These are phyloP conservation scores for Haberlea rhodopensis DNA, from an alignment of 257 asterid species.

Conservation along the genomic window DNA sequence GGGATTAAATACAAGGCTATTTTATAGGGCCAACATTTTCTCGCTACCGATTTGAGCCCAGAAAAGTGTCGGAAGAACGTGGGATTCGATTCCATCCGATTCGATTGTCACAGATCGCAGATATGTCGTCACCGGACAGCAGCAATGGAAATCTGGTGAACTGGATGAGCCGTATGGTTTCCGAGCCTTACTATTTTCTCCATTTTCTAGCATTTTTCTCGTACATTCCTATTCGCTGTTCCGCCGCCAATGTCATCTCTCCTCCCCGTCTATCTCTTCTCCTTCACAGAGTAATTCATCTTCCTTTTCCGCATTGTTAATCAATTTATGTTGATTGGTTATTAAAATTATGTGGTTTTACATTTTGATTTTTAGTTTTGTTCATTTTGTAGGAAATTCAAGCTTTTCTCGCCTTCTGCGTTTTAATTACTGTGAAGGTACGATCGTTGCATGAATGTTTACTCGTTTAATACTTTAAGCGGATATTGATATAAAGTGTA, in stretches of 20 bases:
- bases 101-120: slow-evolving; percentile 33
- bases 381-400: slow-evolving; percentile 68
- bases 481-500: neutral
- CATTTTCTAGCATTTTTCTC: slow-evolving; percentile 70
- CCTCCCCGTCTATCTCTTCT: slow-evolving; percentile 66
- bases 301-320: neutral
- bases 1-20: too few species aligned
- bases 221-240: slow-evolving; percentile 71
- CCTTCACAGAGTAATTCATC: slow-evolving; percentile 56
- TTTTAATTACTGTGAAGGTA: slow-evolving; percentile 72
- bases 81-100: too few species aligned
- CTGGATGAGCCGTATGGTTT: slow-evolving; percentile 51
- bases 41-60: too few species aligned
- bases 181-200: slow-evolving; percentile 73
- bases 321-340: slow-evolving; percentile 9
- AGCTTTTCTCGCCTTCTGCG: slow-evolving; percentile 61
- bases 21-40: too few species aligned
- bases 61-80: too few species aligned
- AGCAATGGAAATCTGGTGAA: slow-evolving; percentile 33
- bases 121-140: slow-evolving; percentile 44
- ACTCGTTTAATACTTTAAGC: neutral
- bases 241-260: slow-evolving; percentile 56
- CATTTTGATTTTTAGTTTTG: neutral
- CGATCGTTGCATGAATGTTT: neutral
- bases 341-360: neutral